A percentile compares a stretch with the other conserved stretches of the same genome.
Evolutionary conservation across 2,329 filamentous ascomycete species (phyloP).

Genomic region (Phialophora tarda): DNA sequence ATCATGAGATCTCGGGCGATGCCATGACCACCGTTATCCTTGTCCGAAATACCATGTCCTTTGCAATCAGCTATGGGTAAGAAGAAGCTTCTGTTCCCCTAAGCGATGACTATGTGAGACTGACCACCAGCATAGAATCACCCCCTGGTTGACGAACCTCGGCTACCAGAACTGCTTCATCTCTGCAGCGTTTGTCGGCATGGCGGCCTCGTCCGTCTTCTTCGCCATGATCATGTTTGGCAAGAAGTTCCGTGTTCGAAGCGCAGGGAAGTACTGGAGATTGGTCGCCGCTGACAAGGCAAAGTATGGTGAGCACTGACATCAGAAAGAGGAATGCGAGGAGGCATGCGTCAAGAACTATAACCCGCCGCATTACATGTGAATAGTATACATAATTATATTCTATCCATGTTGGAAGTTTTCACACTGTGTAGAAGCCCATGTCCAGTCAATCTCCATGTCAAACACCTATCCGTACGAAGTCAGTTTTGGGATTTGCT

Average conservation of each 20-base stretch:
- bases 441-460: no score
- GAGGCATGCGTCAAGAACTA: neutral
- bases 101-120: neutral
- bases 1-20: constrained; percentile 56
- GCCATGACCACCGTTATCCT: constrained; percentile 59
- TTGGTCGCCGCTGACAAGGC: constrained; percentile 39
- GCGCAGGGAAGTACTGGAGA: constrained; percentile 47
- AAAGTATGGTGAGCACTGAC: constrained; percentile 11
- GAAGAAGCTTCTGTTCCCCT: neutral
- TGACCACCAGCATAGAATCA: constrained; percentile 57
- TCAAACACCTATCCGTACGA: no score
- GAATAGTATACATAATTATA: no score
- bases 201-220: constrained; percentile 48
- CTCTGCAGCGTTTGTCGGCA: constrained; percentile 49
- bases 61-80: constrained; percentile 49
- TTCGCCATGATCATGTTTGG: constrained; percentile 49
- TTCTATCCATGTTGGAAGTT: neutral
- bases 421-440: no score
- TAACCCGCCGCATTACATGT: neutral
- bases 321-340: no score
- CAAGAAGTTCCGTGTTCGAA: constrained; percentile 45
- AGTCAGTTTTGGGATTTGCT: no score
- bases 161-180: constrained; percentile 50
- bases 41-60: constrained; percentile 57
- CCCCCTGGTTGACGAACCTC: constrained; percentile 51